A percentile compares a stretch with the other conserved stretches of the same genome.
phyloP scores from a whole-genome alignment of 1,139 yeast species.

The Blastobotrys proliferans region DNA sequence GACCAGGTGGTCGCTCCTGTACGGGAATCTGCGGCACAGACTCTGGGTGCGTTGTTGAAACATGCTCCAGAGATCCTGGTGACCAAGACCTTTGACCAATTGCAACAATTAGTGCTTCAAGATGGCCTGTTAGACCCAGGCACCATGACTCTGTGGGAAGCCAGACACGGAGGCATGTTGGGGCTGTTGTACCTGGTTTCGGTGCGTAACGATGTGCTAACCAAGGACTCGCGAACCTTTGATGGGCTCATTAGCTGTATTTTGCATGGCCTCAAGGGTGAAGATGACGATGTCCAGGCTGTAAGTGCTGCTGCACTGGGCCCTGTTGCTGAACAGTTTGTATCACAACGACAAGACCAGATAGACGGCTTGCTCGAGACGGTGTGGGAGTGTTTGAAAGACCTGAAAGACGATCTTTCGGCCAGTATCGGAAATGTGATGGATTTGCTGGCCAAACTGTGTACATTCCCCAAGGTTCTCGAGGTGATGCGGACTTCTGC shows the following conservation, averaged over 20 bases:
- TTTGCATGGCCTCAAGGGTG: constrained; percentile 74
- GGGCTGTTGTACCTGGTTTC: constrained; percentile 91
- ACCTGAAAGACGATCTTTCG: constrained; percentile 82
- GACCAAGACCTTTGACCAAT: constrained; percentile 57
- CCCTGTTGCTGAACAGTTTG: constrained; percentile 85
- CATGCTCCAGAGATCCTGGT: constrained; percentile 59
- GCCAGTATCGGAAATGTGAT: constrained; percentile 95
- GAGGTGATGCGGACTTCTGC: constrained; percentile 56
- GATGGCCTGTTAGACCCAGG: constrained; percentile 43
- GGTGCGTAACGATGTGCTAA: constrained; percentile 74
- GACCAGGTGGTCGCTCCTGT: constrained; percentile 99
- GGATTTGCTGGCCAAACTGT: constrained; percentile 86
- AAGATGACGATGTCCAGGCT: constrained; percentile 95
- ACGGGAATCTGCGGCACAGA: constrained; percentile 93
- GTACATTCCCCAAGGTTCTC: constrained; percentile 76
- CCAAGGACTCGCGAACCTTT: constrained; percentile 43
- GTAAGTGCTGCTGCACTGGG: constrained; percentile 91
- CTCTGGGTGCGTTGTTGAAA: constrained; percentile 79
- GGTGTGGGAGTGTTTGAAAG: constrained; percentile 84
- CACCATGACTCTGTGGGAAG: constrained; percentile 76
- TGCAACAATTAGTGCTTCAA: constrained; percentile 71
- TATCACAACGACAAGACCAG: constrained; percentile 54
- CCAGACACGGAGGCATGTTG: constrained; percentile 96
- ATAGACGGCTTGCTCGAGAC: constrained; percentile 67
- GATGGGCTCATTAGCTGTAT: constrained; percentile 81